Conservation (phyloP, 345 rosid genomes). For the Lumnitzera littorea region DNA sequence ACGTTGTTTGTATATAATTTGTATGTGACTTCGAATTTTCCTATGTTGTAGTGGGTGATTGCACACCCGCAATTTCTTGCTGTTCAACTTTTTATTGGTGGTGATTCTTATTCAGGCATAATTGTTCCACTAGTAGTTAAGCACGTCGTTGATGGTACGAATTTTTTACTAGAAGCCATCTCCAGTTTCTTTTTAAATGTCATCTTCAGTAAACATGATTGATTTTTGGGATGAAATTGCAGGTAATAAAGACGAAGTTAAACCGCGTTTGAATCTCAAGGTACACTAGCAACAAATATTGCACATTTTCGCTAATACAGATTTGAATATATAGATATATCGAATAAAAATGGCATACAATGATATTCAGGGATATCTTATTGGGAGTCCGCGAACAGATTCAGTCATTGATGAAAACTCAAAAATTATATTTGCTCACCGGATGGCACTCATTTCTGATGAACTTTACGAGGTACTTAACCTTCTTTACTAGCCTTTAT, state of each 20-base stretch:
- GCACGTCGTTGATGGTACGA: slow-evolving; percentile 22
- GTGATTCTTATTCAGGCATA: slow-evolving; percentile 35
- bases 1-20: background rate
- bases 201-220: background rate
- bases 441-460: slow-evolving; percentile 24
- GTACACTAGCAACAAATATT: slow-evolving; percentile 4
- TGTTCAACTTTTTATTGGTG: slow-evolving; percentile 20
- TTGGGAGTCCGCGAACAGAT: slow-evolving; percentile 26
- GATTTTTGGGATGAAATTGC: background rate
- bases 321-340: background rate
- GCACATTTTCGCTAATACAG: too few relatives aligned
- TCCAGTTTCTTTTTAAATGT: too few relatives aligned
- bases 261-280: slow-evolving; percentile 20
- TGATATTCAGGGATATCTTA: slow-evolving; percentile 16
- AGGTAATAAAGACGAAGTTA: slow-evolving; percentile 14
- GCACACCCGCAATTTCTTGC: slow-evolving; percentile 26
- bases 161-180: too few relatives aligned
- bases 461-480: slow-evolving; percentile 18
- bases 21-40: background rate
- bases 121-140: slow-evolving; percentile 16
- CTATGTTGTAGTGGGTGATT: slow-evolving; percentile 20
- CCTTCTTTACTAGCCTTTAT: background rate
- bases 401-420: slow-evolving; percentile 16
- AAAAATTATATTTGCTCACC: slow-evolving; percentile 19
- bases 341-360: background rate